phyloP scores from a whole-genome alignment of 768 basidiomycete genomes.

The Melanogaster broomeanus region DNA sequence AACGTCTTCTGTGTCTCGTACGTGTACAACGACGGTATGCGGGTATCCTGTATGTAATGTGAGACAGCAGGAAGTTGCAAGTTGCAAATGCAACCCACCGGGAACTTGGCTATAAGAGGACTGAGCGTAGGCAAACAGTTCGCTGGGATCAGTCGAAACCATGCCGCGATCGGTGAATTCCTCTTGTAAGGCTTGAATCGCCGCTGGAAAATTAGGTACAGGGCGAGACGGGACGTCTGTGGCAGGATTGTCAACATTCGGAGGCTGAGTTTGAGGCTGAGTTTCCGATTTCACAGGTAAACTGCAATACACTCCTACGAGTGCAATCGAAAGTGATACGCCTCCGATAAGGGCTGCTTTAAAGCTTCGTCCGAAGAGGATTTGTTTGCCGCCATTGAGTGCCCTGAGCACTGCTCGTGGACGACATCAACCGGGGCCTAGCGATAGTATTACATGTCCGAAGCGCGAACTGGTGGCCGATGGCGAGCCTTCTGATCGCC shows the following conservation, averaged over 20 bases:
- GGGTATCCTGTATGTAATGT: conserved; percentile 5
- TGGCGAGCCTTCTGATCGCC: background rate
- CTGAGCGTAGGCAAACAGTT: conserved; percentile 56
- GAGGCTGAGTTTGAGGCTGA: background rate
- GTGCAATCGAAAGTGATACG: conserved; percentile 4
- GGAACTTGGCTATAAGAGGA: conserved; percentile 68
- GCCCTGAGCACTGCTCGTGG: background rate
- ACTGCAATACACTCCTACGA: background rate
- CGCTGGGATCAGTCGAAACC: conserved; percentile 51
- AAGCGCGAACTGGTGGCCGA: background rate
- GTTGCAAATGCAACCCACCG: conserved; percentile 38
- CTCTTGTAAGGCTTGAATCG: conserved; percentile 49
- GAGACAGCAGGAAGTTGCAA: background rate
- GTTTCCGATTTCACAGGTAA: background rate
- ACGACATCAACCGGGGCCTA: background rate
- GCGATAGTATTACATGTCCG: background rate
- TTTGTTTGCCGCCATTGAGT: background rate
- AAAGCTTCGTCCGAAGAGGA: background rate
- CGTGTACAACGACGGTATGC: conserved; percentile 48
- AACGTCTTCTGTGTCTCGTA: conserved; percentile 73
- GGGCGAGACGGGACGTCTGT: background rate
- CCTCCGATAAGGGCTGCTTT: conserved; percentile 7
- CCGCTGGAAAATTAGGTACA: conserved; percentile 36
- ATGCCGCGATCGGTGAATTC: conserved; percentile 42
- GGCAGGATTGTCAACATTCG: background rate